phyloP scores from a whole-genome alignment of 176 grass and related monocot species.

The Cocos nucifera region DNA sequence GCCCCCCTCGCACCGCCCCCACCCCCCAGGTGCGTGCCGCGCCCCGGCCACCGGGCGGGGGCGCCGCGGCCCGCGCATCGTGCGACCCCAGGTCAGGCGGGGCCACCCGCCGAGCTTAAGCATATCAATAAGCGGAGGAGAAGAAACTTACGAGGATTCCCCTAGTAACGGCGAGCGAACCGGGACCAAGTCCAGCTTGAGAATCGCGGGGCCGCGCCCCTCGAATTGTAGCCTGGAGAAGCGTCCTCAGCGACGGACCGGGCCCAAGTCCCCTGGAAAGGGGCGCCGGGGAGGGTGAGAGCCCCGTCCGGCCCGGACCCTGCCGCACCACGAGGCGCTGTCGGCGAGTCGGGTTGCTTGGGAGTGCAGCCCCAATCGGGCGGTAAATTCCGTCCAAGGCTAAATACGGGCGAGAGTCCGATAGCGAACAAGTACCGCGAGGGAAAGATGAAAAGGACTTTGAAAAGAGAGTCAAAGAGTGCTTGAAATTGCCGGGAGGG shows the following conservation, averaged over 20 bases:
- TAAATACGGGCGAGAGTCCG: conserved; percentile 64
- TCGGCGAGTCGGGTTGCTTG: conserved; percentile 46
- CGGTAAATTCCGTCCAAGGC: conserved; percentile 29
- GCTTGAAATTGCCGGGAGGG: conserved; percentile 67
- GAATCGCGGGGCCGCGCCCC: too few species aligned
- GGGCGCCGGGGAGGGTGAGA: conserved; percentile 58
- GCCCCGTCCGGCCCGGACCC: conserved; percentile 44
- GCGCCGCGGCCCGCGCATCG: too few species aligned
- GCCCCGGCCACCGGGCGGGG: too few species aligned
- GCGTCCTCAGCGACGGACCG: conserved; percentile 34
- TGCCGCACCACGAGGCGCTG: conserved; percentile 49
- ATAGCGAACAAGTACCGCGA: conserved; percentile 67
- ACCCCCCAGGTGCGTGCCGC: too few species aligned
- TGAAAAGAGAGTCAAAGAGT: conserved; percentile 75
- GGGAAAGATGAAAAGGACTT: conserved; percentile 69
- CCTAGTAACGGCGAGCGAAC: conserved; percentile 52
- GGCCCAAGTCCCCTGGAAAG: conserved; percentile 50
- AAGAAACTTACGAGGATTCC: conserved; percentile 56
- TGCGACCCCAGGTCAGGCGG: too few species aligned
- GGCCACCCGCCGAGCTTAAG: background rate
- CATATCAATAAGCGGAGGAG: conserved; percentile 47
- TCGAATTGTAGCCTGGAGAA: conserved; percentile 17
- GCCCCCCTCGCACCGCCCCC: too few species aligned
- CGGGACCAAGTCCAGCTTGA: conserved; percentile 7
- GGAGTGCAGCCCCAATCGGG: conserved; percentile 23